Evolutionary conservation across 2,329 filamentous ascomycete species (phyloP), one percentile per base, ranked within the genome.

Genomic region (Neofusicoccum laricinum): DNA sequence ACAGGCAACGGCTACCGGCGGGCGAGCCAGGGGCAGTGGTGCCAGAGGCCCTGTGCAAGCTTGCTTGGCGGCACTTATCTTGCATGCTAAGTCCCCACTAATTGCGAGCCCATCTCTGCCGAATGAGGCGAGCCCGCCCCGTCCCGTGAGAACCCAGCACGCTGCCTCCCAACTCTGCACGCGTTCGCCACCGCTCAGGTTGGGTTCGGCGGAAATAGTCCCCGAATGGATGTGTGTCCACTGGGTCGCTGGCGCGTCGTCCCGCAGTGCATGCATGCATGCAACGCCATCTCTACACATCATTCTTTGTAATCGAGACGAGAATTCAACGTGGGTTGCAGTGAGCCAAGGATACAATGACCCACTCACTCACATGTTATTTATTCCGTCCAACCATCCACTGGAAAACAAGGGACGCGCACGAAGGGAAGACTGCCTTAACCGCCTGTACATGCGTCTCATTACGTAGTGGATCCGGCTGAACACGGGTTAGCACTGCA

Each of bases 41-140:
- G n/a, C n/a, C n/a, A n/a, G n/a, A n/a, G n/a, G n/a, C 38, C 41
- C 11, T 45, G 25, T 34, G 41, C 55, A 59, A 59, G 55, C 41
- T 59, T 38, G 21, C 55, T 59, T 59, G 55, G 55, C 55, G 34
- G 41, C 25, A 46, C 55, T 34, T 59, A 46, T 59, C 55, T 34
- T 46, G 17, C 25, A 36, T 19, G 15, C 55, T 38, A n/a, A 45
- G 40, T 46, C 41, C 25, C 55, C 41, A 59, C 55, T 43, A 12
- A 17, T 19, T 12, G 40, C 30, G 25, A 36, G 55, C 25, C 25
- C 55, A 8, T 17, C 25, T 21, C 25, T 49, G 53, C 38, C 40
- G 53, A 30, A 43, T 10, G 53, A 34, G 19, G 53, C 10, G 21
- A 32, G 25, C 19, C 38, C 51, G 51, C 51, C 43, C 40, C 36